phyloP scores from a whole-genome alignment of 352 stramenopile species.

The Phytophthora agathidicida region DNA sequence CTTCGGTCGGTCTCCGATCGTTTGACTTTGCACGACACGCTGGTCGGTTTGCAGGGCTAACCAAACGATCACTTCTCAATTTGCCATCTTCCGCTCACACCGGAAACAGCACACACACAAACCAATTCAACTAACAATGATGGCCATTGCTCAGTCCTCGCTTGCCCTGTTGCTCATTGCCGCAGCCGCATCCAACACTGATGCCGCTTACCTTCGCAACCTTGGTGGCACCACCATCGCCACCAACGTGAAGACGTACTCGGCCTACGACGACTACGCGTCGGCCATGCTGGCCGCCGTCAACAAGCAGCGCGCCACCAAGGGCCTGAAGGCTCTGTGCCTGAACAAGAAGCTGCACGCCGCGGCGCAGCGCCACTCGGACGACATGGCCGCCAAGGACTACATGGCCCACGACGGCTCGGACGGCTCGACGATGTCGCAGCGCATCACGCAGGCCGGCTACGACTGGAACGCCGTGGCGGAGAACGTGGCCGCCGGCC shows the following conservation, averaged over 20 bases:
- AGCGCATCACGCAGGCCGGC: slow-evolving; percentile 36
- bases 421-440: slow-evolving; percentile 32
- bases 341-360: slow-evolving; percentile 29
- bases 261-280: neutral
- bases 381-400: slow-evolving; percentile 44
- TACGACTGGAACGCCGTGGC: slow-evolving; percentile 40
- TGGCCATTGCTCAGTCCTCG: slow-evolving; percentile 4
- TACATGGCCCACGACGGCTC: slow-evolving; percentile 45
- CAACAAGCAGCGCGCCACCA: slow-evolving; percentile 41
- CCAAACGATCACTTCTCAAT: neutral
- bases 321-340: slow-evolving; percentile 31
- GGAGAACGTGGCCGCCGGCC: slow-evolving; percentile 33
- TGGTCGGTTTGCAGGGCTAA: too few relatives aligned
- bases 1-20: too few relatives aligned
- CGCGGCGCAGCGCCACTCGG: slow-evolving; percentile 17
- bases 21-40: too few relatives aligned
- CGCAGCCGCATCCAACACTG: neutral
- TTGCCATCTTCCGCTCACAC: neutral
- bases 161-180: slow-evolving; percentile 6
- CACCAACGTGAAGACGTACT: slow-evolving; percentile 8
- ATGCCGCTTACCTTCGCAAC: slow-evolving; percentile 5
- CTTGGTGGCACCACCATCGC: slow-evolving; percentile 12
- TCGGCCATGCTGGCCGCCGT: slow-evolving; percentile 39
- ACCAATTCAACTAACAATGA: neutral
- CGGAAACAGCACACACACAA: neutral